Percentiles rank a stretch among this genome's conserved stretches.
Conservation (phyloP, 2,329 filamentous ascomycete species). For the Trichoderma harzianum region DNA sequence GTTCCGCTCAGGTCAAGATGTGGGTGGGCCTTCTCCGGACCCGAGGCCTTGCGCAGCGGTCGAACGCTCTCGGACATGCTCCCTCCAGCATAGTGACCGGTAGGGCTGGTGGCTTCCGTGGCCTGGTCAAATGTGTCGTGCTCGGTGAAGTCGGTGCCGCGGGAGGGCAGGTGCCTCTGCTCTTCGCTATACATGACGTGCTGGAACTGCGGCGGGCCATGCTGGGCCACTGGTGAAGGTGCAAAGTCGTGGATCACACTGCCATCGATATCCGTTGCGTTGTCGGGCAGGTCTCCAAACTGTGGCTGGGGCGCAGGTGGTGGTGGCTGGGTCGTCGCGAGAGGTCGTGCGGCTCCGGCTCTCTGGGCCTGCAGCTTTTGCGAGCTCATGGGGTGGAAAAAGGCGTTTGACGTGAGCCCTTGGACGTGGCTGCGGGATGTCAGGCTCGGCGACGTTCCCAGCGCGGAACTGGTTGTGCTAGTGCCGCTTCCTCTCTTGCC, state of each 20-base stretch:
- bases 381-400: conserved; percentile 96
- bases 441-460: conserved; percentile 52
- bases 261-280: conserved; percentile 44
- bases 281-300: conserved; percentile 36
- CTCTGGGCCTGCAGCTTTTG: conserved; percentile 90
- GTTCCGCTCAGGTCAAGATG: conserved; percentile 58
- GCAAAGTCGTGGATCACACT: conserved; percentile 41
- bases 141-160: conserved; percentile 78
- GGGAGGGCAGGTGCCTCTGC: conserved; percentile 63
- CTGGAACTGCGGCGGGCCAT: conserved; percentile 34
- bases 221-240: conserved; percentile 51
- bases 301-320: conserved; percentile 29
- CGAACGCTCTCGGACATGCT: conserved; percentile 75
- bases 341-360: conserved; percentile 50
- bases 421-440: conserved; percentile 85
- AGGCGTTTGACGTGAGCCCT: conserved; percentile 81
- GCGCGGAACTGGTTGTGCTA: conserved; percentile 50
- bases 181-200: conserved; percentile 34
- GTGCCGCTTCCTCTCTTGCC: conserved; percentile 44
- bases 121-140: conserved; percentile 66
- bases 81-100: conserved; percentile 52
- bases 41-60: conserved; percentile 59
- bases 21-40: conserved; percentile 24
- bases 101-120: conserved; percentile 73
- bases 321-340: conserved; percentile 38